Evolutionary conservation across 1,139 yeast genomes (phyloP).

Genomic region (Debaryomycetaceae sp.): DNA sequence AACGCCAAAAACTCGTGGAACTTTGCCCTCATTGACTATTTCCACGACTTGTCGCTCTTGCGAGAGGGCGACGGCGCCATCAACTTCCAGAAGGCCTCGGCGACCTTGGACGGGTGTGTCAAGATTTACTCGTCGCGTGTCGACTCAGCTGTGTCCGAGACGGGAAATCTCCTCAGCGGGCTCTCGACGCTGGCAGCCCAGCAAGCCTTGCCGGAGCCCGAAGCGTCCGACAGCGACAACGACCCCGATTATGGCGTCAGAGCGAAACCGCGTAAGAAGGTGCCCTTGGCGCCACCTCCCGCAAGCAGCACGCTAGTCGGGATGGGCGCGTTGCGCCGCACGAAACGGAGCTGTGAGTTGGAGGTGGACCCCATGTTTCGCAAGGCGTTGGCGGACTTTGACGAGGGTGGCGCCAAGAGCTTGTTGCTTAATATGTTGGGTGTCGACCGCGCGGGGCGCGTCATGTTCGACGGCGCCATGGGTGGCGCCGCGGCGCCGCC

Average conservation of each 20-base stretch:
- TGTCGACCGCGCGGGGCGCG: conserved; percentile 8
- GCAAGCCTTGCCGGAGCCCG: conserved; percentile 16
- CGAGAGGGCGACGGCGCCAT: conserved; percentile 59
- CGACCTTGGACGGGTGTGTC: conserved; percentile 82
- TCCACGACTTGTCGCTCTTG: conserved; percentile 58
- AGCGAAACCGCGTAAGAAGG: background rate
- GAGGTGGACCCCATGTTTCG: conserved; percentile 10
- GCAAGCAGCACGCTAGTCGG: too few species aligned
- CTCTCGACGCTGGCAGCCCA: conserved; percentile 19
- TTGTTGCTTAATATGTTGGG: conserved; percentile 9
- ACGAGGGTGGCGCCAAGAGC: conserved; percentile 10
- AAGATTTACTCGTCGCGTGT: conserved; percentile 80
- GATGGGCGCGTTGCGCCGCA: too few species aligned
- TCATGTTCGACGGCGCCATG: conserved; percentile 8
- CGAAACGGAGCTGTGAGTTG: conserved; percentile 9
- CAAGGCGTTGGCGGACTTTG: conserved; percentile 10
- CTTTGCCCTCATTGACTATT: conserved; percentile 73
- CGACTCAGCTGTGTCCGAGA: conserved; percentile 77
- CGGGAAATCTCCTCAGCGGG: conserved; percentile 70
- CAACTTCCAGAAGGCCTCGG: conserved; percentile 73
- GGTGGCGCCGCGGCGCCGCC: too few species aligned
- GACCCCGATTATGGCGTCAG: conserved; percentile 7
- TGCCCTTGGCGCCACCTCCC: background rate
- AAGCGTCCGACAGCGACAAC: conserved; percentile 21
- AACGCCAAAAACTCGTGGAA: conserved; percentile 58